Base-by-base conservation (phyloP, 805 yeast species). In the Pichia sporocuriosa region DNA sequence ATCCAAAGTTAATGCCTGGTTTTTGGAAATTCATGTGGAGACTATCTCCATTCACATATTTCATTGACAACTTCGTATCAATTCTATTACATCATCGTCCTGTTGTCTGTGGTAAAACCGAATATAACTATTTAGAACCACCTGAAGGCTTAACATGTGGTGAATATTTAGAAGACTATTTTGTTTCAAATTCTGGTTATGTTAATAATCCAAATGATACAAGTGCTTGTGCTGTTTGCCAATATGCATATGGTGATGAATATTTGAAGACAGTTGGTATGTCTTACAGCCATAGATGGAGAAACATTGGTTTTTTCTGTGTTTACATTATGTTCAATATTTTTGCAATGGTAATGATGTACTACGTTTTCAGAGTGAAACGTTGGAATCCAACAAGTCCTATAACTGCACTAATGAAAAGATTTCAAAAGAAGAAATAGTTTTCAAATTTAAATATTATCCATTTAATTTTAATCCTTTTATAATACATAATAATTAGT, bases 21-120 rank as follows among this genome's bases (percentile, higher is more conserved):
- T 85, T 85, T 67, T 85, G 94, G 94, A 77, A 74, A 36, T 85
- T 82, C 58, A 82, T 85, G 88, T 80, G 83, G 73, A 73, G 82
- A 50, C 70, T 69, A 17, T 79, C 85, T 20, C 94, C 84, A 11
- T 72, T 73, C 61, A 82, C 90, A 1, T 85, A 85, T 56, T 75
- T 81, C 57, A 65, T 84, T 44, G 78, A 75, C 48, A 56, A 51
- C 35, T 68, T 75, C 39, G 66, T 81, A 45, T 65, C 79, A 33
- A 67, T 64, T 25, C 61, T 57, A 24, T 67, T 71, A 41, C 80
- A 80, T 50, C 71, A 69, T 29, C 67, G 73, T 47, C 56, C 61
- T 26, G 80, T 84, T 11, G 53, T 45, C 13, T 82, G 89, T 58
- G 47, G 61, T 11, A 47, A 44, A 2, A 46, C 50, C 12, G 90